Evolutionary conservation across 208 protist genomes (phyloP), one percentile per base, ranked within the genome.

Genomic region (Crithidia expoeki): DNA sequence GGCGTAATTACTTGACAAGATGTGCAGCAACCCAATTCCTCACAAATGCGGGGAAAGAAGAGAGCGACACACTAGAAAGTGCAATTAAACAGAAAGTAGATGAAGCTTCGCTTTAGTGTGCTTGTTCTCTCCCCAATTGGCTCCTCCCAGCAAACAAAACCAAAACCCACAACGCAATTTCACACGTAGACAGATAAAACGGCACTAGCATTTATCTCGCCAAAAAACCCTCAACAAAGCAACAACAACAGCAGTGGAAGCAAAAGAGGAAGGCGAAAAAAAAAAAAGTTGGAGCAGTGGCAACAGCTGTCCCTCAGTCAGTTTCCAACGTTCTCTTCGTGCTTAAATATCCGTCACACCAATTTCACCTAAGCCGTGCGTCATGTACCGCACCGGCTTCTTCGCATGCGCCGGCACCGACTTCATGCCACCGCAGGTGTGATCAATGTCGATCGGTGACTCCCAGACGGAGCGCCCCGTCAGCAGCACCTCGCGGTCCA

Each of bases 381-480:
- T 81, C 86, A 96, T 92, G 71, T 86, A 91, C 36, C 73, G 72
- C 67, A 78, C 86, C 28, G 92, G 92, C 56, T 84, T 81, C 74
- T 90, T 83, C 32, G 92, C 92, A 53, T 96, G 89, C 42, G 83
- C 81, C 25, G 93, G 93, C 17, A 95, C 84, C 10, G 86, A 91
- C 69, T 87, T 84, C 57, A 79, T 73, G 5, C 89, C 85, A 21
- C 93, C 93, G 34, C 93, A 97, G 19, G 88, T 94, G 34, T 81
- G 74, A 65, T 97, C 93, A 72, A 97, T 92, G 44, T 90, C 84
- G 50, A 97, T 93, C 4, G 93, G 93, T 32, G 75, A 92, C 63
- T 97, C 93, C 90, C 90, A 97, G 10, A 97, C 87, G 1, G 90
- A 95, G n/a, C 77, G 72, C 4, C 93, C 93, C 4, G 90, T 97